Conservation (phyloP, 2,329 filamentous ascomycete species). For the Hymenoscyphus albidus region DNA sequence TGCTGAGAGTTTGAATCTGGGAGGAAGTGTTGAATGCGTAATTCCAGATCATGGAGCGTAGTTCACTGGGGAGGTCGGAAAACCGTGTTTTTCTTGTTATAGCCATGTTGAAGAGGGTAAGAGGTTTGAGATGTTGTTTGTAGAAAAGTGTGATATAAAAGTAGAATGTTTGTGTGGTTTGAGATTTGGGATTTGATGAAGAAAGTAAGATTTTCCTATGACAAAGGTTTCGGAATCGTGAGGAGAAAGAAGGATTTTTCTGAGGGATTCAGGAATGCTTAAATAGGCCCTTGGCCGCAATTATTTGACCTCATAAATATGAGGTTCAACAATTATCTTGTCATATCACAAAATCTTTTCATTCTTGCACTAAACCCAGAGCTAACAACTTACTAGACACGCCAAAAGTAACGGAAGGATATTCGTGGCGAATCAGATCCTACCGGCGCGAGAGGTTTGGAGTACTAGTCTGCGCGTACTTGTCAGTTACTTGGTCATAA, state of each 20-base stretch:
- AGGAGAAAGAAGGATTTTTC: background rate
- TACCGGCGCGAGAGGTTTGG: too few relatives aligned
- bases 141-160: background rate
- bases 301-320: too few relatives aligned
- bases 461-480: too few relatives aligned
- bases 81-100: background rate
- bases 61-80: background rate
- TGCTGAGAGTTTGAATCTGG: background rate
- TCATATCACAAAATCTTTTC: too few relatives aligned
- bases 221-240: background rate
- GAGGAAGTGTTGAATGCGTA: background rate
- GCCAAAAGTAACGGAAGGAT: too few relatives aligned
- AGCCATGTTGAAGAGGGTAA: background rate
- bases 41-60: slow-evolving; percentile 4
- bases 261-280: too few relatives aligned
- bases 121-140: background rate
- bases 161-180: background rate
- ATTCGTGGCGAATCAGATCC: too few relatives aligned
- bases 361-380: too few relatives aligned
- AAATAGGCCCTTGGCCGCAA: too few relatives aligned
- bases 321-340: too few relatives aligned
- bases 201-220: background rate
- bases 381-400: too few relatives aligned
- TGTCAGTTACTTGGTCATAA: too few relatives aligned
- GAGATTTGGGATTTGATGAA: background rate